Evolutionary conservation across 495 filamentous ascomycete species (phyloP).

Genomic region (Hyphodiscus hymeniophilus): DNA sequence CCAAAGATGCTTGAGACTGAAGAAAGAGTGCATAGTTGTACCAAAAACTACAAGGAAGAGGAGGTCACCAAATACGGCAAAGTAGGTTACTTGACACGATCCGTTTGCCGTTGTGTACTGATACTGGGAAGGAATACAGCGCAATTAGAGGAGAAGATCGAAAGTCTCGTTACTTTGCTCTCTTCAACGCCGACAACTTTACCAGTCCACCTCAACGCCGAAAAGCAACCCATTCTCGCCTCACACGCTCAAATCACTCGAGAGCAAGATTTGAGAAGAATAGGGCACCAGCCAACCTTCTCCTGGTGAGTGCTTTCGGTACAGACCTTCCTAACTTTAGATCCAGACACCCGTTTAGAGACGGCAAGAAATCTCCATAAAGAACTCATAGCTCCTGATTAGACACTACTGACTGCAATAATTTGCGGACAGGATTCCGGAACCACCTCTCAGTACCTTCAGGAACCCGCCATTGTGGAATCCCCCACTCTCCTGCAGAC

Average conservation of each 20-base stretch:
- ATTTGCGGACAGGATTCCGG: no score
- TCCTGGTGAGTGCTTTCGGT: no score
- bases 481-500: no score
- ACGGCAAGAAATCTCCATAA: no score
- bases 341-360: no score
- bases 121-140: constrained; percentile 6
- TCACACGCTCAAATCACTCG: not conserved
- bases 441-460: no score
- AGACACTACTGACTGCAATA: no score
- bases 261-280: not conserved
- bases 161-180: constrained; percentile 17
- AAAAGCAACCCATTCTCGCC: not conserved
- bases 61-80: constrained; percentile 12
- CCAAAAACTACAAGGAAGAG: constrained; percentile 7
- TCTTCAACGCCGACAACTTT: not conserved
- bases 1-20: constrained; percentile 15
- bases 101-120: not conserved
- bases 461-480: no score
- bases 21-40: constrained; percentile 11
- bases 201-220: not conserved
- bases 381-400: no score
- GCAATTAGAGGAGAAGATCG: constrained; percentile 18
- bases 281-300: not conserved
- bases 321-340: no score
- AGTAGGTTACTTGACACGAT: not conserved